Evolutionary conservation across 192 early-diverging fungal species (phyloP).

Genomic region (Umbelopsis sp.): DNA sequence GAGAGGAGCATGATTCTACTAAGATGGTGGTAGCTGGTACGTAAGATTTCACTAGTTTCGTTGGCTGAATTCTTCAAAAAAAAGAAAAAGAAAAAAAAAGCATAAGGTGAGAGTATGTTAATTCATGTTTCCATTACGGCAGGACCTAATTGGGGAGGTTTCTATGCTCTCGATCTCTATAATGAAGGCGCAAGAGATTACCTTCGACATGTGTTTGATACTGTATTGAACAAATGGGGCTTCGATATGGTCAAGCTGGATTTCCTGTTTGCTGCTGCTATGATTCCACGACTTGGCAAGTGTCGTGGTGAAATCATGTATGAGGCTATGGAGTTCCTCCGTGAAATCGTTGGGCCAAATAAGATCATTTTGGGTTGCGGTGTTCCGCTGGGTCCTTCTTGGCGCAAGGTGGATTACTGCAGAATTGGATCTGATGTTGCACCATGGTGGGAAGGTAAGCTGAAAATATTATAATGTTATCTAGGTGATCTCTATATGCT

Average conservation of each 20-base stretch:
- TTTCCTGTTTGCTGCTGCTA: conserved; percentile 53
- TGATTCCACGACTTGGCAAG: conserved; percentile 42
- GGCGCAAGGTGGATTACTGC: conserved; percentile 48
- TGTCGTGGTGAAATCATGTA: conserved; percentile 55
- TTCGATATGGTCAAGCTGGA: conserved; percentile 55
- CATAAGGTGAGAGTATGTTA: no score
- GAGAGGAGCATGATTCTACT: conserved; percentile 22
- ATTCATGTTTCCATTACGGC: neutral
- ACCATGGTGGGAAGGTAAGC: conserved; percentile 43
- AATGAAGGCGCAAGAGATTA: conserved; percentile 38
- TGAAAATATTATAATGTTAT: neutral
- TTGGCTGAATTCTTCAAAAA: conserved; percentile 5
- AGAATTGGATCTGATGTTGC: conserved; percentile 55
- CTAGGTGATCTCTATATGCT: neutral
- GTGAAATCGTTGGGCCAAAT: conserved; percentile 39
- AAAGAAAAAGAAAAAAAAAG: no score
- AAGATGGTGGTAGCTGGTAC: conserved; percentile 29
- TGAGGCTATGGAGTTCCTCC: conserved; percentile 49
- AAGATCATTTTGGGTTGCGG: conserved; percentile 52
- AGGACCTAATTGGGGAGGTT: conserved; percentile 29
- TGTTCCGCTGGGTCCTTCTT: conserved; percentile 47
- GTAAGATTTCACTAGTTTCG: neutral
- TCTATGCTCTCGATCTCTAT: conserved; percentile 51
- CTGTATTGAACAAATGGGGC: conserved; percentile 45
- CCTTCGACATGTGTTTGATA: conserved; percentile 43